phyloP scores from a whole-genome alignment of 1,284 basidiomycete genomes.

The Sporisorium exsertum region DNA sequence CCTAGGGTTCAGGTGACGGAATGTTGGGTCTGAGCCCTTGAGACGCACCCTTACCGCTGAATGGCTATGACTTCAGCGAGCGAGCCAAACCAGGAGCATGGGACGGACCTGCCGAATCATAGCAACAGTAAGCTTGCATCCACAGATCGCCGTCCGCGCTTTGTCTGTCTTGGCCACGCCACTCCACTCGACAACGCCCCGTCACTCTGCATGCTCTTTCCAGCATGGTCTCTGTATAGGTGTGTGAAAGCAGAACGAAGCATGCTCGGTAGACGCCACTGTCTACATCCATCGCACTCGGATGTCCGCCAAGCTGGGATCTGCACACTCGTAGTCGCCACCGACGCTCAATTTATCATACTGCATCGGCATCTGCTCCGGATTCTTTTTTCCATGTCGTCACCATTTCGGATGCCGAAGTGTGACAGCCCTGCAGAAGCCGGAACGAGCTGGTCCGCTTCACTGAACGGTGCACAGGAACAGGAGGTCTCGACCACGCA shows the following conservation, averaged over 20 bases:
- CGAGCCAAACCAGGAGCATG: neutral
- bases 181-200: neutral
- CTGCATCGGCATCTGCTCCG: constrained; percentile 1
- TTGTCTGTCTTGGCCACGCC: neutral
- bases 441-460: neutral
- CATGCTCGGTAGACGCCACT: neutral
- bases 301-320: neutral
- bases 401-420: constrained; percentile 6
- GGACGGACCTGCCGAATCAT: neutral
- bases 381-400: neutral
- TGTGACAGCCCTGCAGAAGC: neutral
- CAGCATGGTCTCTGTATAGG: neutral
- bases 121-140: constrained; percentile 3
- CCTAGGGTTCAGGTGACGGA: constrained; percentile 10
- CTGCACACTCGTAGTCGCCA: too few relatives aligned
- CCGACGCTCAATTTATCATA: neutral
- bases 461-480: neutral
- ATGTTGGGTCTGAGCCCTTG: constrained; percentile 1
- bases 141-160: neutral
- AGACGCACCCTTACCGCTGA: neutral
- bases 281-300: neutral
- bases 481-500: neutral
- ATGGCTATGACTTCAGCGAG: constrained; percentile 5
- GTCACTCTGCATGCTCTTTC: constrained; percentile 4
- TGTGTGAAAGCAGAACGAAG: neutral